Conservation (phyloP, 495 filamentous ascomycete species). For the Immersiella caudata region DNA sequence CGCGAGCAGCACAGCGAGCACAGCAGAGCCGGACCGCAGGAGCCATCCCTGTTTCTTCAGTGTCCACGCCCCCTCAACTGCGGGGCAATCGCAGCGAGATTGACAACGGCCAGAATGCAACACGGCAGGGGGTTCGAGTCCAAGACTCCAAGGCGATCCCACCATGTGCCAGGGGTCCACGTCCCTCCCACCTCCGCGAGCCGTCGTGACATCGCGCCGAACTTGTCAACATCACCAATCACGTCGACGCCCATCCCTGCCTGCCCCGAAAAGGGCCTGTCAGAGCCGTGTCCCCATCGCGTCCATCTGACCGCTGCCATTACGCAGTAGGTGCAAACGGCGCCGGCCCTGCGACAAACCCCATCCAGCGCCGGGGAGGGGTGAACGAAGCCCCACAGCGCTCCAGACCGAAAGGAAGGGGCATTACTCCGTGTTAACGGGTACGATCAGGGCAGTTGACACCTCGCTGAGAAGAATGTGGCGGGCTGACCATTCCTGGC, state of each 20-base stretch:
- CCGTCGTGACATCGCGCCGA: conserved; percentile 35
- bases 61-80: conserved; percentile 1
- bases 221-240: conserved; percentile 29
- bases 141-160: neutral
- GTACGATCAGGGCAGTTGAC: neutral
- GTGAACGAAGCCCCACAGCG: neutral
- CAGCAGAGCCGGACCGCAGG: neutral
- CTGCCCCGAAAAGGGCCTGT: conserved; percentile 15
- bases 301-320: conserved; percentile 28
- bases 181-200: conserved; percentile 28
- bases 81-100: conserved; percentile 22
- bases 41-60: conserved; percentile 13
- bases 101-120: conserved; percentile 21
- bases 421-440: neutral
- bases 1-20: conserved; percentile 5
- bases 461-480: neutral
- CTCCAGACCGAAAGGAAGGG: neutral
- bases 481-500: neutral
- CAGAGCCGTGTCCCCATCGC: conserved; percentile 3
- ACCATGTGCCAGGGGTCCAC: conserved; percentile 26
- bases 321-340: too few species aligned
- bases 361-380: neutral
- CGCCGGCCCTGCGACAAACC: too few species aligned
- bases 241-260: conserved; percentile 20
- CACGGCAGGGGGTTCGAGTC: conserved; percentile 5